phyloP scores from a whole-genome alignment of 345 rosid species.

The Combretum micranthum region DNA sequence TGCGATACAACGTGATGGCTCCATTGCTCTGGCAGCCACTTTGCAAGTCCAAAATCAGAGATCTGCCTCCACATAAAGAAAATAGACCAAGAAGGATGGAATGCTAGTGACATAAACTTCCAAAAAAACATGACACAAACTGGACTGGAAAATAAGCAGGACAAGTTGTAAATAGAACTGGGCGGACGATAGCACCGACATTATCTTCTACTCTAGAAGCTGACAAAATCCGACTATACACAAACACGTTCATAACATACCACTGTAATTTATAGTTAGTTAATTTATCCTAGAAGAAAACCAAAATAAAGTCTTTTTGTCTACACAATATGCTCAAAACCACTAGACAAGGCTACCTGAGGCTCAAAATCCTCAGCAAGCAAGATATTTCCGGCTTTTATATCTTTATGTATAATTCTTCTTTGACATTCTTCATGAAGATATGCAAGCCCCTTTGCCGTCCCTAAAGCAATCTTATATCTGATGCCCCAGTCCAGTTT shows the following conservation, averaged over 20 bases:
- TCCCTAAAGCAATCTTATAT: slow-evolving; percentile 68
- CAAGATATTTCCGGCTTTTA: slow-evolving; percentile 87
- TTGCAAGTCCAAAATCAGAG: slow-evolving; percentile 95
- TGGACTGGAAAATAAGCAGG: too few relatives aligned
- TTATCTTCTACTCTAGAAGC: too few relatives aligned
- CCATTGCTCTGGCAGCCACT: slow-evolving; percentile 94
- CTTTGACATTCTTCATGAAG: slow-evolving; percentile 91
- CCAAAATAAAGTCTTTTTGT: too few relatives aligned
- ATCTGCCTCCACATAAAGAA: slow-evolving; percentile 31
- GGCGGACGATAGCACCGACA: too few relatives aligned
- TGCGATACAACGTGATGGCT: slow-evolving; percentile 74
- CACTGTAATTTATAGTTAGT: too few relatives aligned
- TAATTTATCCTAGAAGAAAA: too few relatives aligned
- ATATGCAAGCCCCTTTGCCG: slow-evolving; percentile 72
- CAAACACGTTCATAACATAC: too few relatives aligned
- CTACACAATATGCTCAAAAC: too few relatives aligned
- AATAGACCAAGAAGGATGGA: neutral
- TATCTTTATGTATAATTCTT: slow-evolving; percentile 90
- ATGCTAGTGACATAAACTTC: too few relatives aligned
- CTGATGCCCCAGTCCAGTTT: slow-evolving; percentile 54
- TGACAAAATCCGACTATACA: too few relatives aligned
- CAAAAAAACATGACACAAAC: too few relatives aligned
- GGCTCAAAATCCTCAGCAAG: slow-evolving; percentile 79
- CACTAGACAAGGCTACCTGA: slow-evolving; percentile 32
- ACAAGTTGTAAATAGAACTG: too few relatives aligned